Conservation (phyloP, 148 eudicot species). For the Salicornia ramosissima region DNA sequence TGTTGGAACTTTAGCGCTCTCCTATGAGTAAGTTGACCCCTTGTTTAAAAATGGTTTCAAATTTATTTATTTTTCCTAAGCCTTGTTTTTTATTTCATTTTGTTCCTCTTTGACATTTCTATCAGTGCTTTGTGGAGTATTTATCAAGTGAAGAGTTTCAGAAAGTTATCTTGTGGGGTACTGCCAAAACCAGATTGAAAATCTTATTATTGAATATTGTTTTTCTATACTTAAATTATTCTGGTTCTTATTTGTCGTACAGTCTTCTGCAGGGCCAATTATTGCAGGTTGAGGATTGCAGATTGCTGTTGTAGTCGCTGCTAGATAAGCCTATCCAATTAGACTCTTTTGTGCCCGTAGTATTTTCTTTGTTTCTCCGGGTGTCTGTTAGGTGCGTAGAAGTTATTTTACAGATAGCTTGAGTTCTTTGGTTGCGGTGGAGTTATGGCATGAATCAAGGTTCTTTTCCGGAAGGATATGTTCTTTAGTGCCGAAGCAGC, state of each 20-base stretch:
- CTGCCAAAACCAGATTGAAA: neutral
- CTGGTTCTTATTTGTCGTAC: slow-evolving; percentile 2
- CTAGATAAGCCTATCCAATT: slow-evolving; percentile 38
- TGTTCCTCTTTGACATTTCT: neutral
- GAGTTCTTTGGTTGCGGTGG: slow-evolving; percentile 29
- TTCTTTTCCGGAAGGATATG: slow-evolving; percentile 41
- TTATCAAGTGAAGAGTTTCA: slow-evolving; percentile 38
- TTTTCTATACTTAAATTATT: neutral
- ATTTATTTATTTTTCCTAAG: neutral
- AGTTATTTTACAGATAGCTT: slow-evolving; percentile 28
- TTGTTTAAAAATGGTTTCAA: neutral
- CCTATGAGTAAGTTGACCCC: slow-evolving; percentile 51
- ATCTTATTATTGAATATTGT: slow-evolving; percentile 9
- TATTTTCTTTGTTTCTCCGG: slow-evolving; percentile 43
- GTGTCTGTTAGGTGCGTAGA: slow-evolving; percentile 34
- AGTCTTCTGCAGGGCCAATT: slow-evolving; percentile 45
- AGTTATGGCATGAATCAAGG: slow-evolving; percentile 19
- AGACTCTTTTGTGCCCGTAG: slow-evolving; percentile 28
- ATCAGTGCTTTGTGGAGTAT: slow-evolving; percentile 43
- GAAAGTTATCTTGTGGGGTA: slow-evolving; percentile 44
- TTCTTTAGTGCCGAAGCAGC: slow-evolving; percentile 29
- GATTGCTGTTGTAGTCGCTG: slow-evolving; percentile 34
- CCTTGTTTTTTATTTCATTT: neutral
- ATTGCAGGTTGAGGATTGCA: slow-evolving; percentile 32
- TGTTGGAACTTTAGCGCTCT: slow-evolving; percentile 53